Percentiles rank a stretch among this genome's conserved stretches.
Evolutionary conservation across 2,329 filamentous ascomycete genomes (phyloP).

Genomic region (Cladosporium halotolerans): DNA sequence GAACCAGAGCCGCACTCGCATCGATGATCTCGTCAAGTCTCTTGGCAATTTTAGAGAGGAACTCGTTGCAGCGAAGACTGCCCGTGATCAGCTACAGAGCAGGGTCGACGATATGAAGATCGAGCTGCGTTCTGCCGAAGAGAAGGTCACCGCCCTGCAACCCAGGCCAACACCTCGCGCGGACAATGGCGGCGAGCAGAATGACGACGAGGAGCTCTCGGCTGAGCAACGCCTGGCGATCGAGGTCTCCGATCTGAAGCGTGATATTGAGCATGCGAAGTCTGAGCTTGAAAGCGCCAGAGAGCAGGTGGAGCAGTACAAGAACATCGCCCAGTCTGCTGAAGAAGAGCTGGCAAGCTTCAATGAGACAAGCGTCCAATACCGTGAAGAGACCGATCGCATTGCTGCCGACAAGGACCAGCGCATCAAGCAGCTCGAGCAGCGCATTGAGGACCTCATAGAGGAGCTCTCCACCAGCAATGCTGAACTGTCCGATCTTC

Average conservation of each 20-base stretch:
- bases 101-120: constrained; percentile 84
- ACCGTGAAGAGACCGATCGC: constrained; percentile 76
- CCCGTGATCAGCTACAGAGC: constrained; percentile 79
- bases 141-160: constrained; percentile 74
- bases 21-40: constrained; percentile 81
- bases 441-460: constrained; percentile 76
- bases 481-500: constrained; percentile 70
- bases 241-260: constrained; percentile 79
- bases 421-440: constrained; percentile 73
- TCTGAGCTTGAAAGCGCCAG: constrained; percentile 76
- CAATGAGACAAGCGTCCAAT: constrained; percentile 75
- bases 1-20: constrained; percentile 80
- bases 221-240: constrained; percentile 73
- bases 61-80: constrained; percentile 77
- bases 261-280: constrained; percentile 74
- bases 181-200: constrained; percentile 34
- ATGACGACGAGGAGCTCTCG: constrained; percentile 49
- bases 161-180: constrained; percentile 41
- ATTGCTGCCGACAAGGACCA: constrained; percentile 70
- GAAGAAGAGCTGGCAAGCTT: constrained; percentile 82
- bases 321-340: constrained; percentile 74
- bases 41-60: constrained; percentile 79
- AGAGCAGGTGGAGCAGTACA: constrained; percentile 79
- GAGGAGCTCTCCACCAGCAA: constrained; percentile 76
- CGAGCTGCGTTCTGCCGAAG: constrained; percentile 82